Evolutionary conservation across 305 asterid genomes (phyloP).

Genomic region (Fraxinus paxiana): DNA sequence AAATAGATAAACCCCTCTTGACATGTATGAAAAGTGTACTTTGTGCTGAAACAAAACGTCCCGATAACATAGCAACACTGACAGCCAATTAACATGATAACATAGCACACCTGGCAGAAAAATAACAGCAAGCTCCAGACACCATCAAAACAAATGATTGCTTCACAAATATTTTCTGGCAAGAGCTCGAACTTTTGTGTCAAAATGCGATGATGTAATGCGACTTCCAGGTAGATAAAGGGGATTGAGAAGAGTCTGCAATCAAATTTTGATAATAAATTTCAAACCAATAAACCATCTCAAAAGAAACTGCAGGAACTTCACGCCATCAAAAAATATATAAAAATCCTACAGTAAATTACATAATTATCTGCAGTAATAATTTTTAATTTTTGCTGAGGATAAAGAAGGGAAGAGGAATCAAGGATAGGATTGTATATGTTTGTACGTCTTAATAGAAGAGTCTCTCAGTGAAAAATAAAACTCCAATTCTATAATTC

Average conservation of each 20-base stretch:
- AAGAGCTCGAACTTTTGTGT: constrained; percentile 86
- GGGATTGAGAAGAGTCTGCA: constrained; percentile 89
- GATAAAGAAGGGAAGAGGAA: background rate
- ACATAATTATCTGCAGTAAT: background rate
- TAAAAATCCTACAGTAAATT: background rate
- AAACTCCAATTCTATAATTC: background rate
- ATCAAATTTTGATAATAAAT: constrained; percentile 18
- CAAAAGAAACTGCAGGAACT: background rate
- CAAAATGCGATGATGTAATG: constrained; percentile 79
- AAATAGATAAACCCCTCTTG: constrained; percentile 4
- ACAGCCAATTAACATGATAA: background rate
- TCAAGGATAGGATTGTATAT: background rate
- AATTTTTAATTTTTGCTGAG: background rate
- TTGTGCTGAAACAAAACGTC: constrained; percentile 11
- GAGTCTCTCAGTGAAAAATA: background rate
- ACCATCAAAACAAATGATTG: background rate
- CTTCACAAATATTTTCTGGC: constrained; percentile 78
- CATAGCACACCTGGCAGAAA: constrained; percentile 29
- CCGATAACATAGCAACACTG: constrained; percentile 24
- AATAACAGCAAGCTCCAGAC: constrained; percentile 21
- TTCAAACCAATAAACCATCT: constrained; percentile 1
- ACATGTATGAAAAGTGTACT: constrained; percentile 10
- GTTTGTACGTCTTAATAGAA: background rate
- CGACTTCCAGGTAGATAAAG: constrained; percentile 92
- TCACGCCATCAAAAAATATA: background rate